These are phyloP conservation scores for Coemansia interrupta DNA, from an alignment of 192 early-diverging fungal genomes.

Conservation along the genomic window DNA sequence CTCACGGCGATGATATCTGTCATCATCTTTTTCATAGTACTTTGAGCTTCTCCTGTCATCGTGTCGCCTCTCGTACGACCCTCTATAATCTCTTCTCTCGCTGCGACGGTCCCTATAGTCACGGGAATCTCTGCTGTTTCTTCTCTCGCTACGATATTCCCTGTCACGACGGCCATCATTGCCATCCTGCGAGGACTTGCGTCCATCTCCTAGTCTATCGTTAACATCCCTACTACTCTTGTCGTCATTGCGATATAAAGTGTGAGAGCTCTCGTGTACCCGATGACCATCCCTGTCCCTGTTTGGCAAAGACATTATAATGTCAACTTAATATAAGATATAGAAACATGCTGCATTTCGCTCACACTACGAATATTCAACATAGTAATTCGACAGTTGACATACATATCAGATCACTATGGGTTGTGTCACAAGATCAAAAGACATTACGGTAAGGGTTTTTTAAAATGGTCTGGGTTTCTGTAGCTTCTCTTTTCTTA, in stretches of 20 bases:
- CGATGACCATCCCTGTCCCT: neutral
- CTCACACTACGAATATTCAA: too few species aligned
- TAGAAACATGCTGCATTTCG: too few species aligned
- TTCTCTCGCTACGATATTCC: neutral
- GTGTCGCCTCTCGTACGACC: neutral
- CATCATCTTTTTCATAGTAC: neutral
- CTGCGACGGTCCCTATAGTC: neutral
- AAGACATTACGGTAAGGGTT: too few species aligned
- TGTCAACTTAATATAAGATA: too few species aligned
- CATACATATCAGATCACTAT: too few species aligned
- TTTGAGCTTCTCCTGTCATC: neutral
- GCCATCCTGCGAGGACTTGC: neutral
- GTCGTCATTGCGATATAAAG: too few species aligned
- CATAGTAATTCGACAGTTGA: too few species aligned
- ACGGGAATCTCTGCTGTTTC: neutral
- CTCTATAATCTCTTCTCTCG: neutral
- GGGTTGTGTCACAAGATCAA: too few species aligned
- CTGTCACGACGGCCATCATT: neutral
- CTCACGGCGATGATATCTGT: conserved; percentile 1
- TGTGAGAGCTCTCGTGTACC: too few species aligned
- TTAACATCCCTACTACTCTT: too few species aligned
- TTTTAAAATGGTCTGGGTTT: neutral
- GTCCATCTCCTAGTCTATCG: neutral
- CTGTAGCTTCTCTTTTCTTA: conserved; percentile 1
- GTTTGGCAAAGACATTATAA: too few species aligned